A percentile compares a stretch with the other conserved stretches of the same genome.
Evolutionary conservation across 2,329 filamentous ascomycete genomes (phyloP).

Genomic region (Didymella keratinophila): DNA sequence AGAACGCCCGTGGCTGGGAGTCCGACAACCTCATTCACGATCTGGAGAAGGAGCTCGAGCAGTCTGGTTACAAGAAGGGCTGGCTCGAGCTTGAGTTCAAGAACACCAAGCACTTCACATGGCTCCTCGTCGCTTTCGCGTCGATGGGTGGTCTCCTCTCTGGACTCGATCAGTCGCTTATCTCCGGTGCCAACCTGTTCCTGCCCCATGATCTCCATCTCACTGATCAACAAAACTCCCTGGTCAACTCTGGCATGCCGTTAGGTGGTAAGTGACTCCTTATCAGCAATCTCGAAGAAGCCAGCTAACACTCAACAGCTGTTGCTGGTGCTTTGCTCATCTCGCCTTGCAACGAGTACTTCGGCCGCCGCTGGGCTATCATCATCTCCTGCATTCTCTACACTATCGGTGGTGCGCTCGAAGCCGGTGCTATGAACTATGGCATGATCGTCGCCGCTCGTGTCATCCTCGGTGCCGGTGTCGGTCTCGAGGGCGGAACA

Average conservation of each 20-base stretch:
- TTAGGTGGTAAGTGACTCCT: constrained; percentile 57
- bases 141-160: constrained; percentile 77
- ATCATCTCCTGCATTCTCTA: constrained; percentile 74
- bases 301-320: constrained; percentile 50
- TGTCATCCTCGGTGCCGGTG: constrained; percentile 73
- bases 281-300: neutral
- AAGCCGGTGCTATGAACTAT: constrained; percentile 72
- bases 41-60: constrained; percentile 51
- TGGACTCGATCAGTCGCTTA: constrained; percentile 76
- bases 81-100: constrained; percentile 65
- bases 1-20: constrained; percentile 52
- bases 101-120: constrained; percentile 72
- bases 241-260: constrained; percentile 76
- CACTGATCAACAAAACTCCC: constrained; percentile 63
- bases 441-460: constrained; percentile 75
- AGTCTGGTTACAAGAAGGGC: constrained; percentile 49
- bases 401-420: constrained; percentile 72
- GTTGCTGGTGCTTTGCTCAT: constrained; percentile 74
- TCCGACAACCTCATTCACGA: constrained; percentile 55
- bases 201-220: constrained; percentile 67
- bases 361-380: constrained; percentile 73
- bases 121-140: constrained; percentile 73
- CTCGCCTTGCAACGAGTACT: constrained; percentile 71
- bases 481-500: constrained; percentile 77
- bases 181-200: constrained; percentile 74